Conservation (phyloP, 192 early-diverging fungal species). For the Funneliformis geosporum region DNA sequence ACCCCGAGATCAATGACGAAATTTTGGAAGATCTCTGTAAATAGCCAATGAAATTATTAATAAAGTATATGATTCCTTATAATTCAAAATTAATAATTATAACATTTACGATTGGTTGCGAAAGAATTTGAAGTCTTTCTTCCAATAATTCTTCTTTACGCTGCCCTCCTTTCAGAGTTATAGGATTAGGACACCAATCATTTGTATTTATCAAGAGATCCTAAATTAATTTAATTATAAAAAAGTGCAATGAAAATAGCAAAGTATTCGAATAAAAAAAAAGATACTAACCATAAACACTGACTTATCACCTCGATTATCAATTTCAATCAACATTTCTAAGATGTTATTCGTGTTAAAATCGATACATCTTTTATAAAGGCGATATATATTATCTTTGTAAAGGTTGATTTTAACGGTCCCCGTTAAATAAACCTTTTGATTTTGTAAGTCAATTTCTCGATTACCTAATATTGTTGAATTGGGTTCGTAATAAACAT, state of each 20-base stretch:
- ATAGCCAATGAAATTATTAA: neutral
- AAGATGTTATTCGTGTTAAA: conserved; percentile 34
- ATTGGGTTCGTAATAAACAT: neutral
- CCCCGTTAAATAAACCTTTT: conserved; percentile 25
- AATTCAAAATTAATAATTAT: neutral
- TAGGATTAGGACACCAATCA: conserved; percentile 37
- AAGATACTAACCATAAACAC: conserved; percentile 13
- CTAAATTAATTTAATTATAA: conserved; percentile 28
- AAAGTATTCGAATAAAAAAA: too few relatives aligned
- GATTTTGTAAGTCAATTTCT: neutral
- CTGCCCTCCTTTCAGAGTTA: neutral
- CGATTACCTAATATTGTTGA: neutral
- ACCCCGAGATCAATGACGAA: conserved; percentile 42
- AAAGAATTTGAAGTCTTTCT: conserved; percentile 46
- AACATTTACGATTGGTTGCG: conserved; percentile 45
- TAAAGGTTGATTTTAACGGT: neutral
- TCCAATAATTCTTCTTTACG: conserved; percentile 30
- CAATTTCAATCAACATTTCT: conserved; percentile 18
- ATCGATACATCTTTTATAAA: conserved; percentile 32
- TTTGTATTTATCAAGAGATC: conserved; percentile 43
- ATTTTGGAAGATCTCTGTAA: conserved; percentile 47
- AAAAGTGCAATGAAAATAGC: too few relatives aligned
- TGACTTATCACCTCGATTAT: conserved; percentile 17
- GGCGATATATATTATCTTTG: neutral
- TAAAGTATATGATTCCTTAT: neutral